Evolutionary conservation across 371 early-diverging fungal genomes (phyloP).

Genomic region (Batkoa obscura): DNA sequence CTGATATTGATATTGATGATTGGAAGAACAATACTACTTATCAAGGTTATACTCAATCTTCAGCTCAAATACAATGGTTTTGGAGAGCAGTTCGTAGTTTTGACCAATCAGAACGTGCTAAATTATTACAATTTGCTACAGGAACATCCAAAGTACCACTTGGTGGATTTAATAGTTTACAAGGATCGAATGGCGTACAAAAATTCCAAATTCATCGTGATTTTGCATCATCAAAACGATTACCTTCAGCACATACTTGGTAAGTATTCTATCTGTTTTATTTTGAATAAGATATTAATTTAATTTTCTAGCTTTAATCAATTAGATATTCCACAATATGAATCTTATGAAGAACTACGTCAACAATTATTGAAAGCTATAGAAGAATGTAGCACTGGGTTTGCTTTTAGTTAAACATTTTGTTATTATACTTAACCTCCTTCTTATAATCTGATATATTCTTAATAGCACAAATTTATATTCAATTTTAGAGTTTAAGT

Average conservation of each 20-base stretch:
- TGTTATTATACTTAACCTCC: not conserved
- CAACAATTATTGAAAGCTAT: slow-evolving; percentile 75
- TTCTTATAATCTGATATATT: no score
- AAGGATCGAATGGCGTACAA: slow-evolving; percentile 87
- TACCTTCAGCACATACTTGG: slow-evolving; percentile 98
- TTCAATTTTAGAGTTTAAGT: no score
- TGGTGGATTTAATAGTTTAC: slow-evolving; percentile 87
- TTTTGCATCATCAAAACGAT: slow-evolving; percentile 58
- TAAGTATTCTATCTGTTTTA: slow-evolving; percentile 16
- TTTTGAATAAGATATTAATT: not conserved
- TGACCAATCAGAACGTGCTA: slow-evolving; percentile 92
- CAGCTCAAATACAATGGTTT: slow-evolving; percentile 94
- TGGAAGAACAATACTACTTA: slow-evolving; percentile 98
- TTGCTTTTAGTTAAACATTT: slow-evolving; percentile 57
- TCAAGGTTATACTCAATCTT: slow-evolving; percentile 64
- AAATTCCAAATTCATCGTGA: slow-evolving; percentile 98
- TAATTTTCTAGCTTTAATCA: slow-evolving; percentile 74
- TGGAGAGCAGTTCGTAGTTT: slow-evolving; percentile 98
- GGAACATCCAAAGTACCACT: slow-evolving; percentile 97
- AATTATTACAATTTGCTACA: slow-evolving; percentile 94
- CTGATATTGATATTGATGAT: slow-evolving; percentile 97
- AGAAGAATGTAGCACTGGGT: slow-evolving; percentile 88
- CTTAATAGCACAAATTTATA: no score
- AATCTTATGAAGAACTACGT: slow-evolving; percentile 81
- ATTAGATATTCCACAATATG: slow-evolving; percentile 90